phyloP scores from a whole-genome alignment of 352 stramenopile species.

The Phytophthora sp. region DNA sequence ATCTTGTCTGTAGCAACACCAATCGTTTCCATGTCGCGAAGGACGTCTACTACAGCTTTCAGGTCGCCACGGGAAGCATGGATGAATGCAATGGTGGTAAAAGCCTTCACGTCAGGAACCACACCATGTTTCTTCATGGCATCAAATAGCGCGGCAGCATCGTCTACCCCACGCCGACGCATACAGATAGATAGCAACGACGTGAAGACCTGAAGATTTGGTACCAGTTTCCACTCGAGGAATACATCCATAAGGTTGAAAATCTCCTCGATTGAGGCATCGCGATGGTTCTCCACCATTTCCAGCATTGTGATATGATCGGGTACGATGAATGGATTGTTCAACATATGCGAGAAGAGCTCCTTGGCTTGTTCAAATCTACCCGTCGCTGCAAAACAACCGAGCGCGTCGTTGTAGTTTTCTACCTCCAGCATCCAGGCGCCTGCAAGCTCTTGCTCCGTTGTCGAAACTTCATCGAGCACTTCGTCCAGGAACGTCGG shows the following conservation, averaged over 20 bases:
- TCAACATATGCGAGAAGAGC: constrained; percentile 68
- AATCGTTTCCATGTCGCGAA: constrained; percentile 54
- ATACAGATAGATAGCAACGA: constrained; percentile 76
- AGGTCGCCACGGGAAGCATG: constrained; percentile 64
- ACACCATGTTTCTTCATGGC: constrained; percentile 60
- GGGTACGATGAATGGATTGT: constrained; percentile 56
- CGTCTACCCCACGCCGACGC: constrained; percentile 55
- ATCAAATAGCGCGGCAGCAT: constrained; percentile 58
- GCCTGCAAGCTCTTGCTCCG: constrained; percentile 48
- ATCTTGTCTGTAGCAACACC: constrained; percentile 48
- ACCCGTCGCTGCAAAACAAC: constrained; percentile 63
- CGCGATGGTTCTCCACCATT: constrained; percentile 74
- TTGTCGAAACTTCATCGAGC: constrained; percentile 55
- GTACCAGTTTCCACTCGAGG: constrained; percentile 55
- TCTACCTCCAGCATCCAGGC: constrained; percentile 64
- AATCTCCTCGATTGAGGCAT: constrained; percentile 64
- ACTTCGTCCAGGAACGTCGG: constrained; percentile 63
- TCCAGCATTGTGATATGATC: constrained; percentile 82
- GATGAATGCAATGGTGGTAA: constrained; percentile 74
- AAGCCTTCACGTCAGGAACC: constrained; percentile 64
- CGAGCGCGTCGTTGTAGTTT: constrained; percentile 83
- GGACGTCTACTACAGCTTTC: constrained; percentile 45
- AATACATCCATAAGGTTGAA: constrained; percentile 79
- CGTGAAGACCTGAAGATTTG: constrained; percentile 79
- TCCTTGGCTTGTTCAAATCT: constrained; percentile 58